A percentile compares a stretch with the other conserved stretches of the same genome.
Conservation (phyloP, 2,329 filamentous ascomycete species). For the Taxawa tesnikishii region DNA sequence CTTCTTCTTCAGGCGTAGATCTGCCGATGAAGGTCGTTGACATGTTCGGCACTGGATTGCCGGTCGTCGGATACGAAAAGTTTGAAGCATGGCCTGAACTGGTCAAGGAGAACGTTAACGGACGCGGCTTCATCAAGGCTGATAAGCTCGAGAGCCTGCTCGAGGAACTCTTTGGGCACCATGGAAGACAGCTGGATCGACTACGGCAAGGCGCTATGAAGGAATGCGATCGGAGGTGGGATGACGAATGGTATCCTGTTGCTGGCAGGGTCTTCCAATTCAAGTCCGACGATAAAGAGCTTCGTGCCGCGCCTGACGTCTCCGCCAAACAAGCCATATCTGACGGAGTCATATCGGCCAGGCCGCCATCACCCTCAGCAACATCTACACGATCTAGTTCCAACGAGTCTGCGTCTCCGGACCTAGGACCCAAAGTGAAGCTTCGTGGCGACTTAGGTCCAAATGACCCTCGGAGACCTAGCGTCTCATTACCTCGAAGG, state of each 20-base stretch:
- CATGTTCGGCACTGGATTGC: constrained; percentile 92
- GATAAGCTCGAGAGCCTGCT: constrained; percentile 54
- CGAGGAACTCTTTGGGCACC: constrained; percentile 47
- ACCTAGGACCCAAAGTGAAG: background rate
- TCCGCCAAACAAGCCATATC: background rate
- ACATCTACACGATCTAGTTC: background rate
- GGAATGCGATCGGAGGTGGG: constrained; percentile 72
- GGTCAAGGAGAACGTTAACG: constrained; percentile 78
- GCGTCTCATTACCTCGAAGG: too few species aligned
- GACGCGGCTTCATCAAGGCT: constrained; percentile 67
- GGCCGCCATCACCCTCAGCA: background rate
- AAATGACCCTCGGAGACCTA: too few species aligned
- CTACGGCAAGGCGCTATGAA: constrained; percentile 59
- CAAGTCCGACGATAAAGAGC: background rate
- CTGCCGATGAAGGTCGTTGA: constrained; percentile 98
- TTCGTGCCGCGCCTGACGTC: background rate
- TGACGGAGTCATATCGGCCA: background rate
- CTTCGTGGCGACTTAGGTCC: too few species aligned
- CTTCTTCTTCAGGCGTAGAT: constrained; percentile 86
- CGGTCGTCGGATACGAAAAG: constrained; percentile 72
- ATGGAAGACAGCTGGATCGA: constrained; percentile 50
- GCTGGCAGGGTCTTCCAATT: constrained; percentile 37
- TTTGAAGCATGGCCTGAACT: constrained; percentile 87
- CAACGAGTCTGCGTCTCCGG: background rate
- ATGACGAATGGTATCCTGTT: constrained; percentile 82